These are phyloP conservation scores for Phytophthora crassamura DNA, from an alignment of 352 stramenopile species.

Conservation along the genomic window DNA sequence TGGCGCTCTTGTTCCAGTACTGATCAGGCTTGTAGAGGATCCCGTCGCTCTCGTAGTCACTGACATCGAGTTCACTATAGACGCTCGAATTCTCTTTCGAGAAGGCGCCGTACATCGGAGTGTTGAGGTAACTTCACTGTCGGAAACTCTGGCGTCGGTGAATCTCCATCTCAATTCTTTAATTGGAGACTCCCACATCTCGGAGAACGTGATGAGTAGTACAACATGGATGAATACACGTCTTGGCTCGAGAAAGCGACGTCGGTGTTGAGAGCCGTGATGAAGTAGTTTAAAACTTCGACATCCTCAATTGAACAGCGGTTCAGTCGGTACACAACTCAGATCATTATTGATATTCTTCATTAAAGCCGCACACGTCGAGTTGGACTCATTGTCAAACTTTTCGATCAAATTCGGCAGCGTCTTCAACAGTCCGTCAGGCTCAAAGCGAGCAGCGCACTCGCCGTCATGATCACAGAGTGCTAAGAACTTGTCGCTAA, in stretches of 20 bases:
- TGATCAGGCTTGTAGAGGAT: conserved; percentile 53
- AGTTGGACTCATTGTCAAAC: conserved; percentile 32
- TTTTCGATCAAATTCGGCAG: conserved; percentile 22
- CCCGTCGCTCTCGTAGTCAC: conserved; percentile 7
- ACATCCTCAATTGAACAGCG: conserved; percentile 39
- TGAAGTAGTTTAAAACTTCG: conserved; percentile 25
- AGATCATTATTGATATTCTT: conserved; percentile 1
- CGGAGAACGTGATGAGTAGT: conserved; percentile 55
- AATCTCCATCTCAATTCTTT: conserved; percentile 27
- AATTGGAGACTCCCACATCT: conserved; percentile 50
- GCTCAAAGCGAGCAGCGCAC: conserved; percentile 30
- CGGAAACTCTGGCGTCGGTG: conserved; percentile 23
- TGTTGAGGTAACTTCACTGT: conserved; percentile 22
- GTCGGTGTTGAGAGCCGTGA: conserved; percentile 17
- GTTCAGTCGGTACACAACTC: conserved; percentile 40
- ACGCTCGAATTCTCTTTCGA: conserved; percentile 43
- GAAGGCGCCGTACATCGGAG: conserved; percentile 60
- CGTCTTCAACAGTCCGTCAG: conserved; percentile 16
- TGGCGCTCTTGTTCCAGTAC: conserved; percentile 55
- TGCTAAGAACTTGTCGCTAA: conserved; percentile 35
- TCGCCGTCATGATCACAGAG: conserved; percentile 24
- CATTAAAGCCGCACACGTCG: conserved; percentile 30
- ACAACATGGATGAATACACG: conserved; percentile 43
- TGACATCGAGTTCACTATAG: conserved; percentile 25
- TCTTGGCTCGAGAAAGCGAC: conserved; percentile 16